phyloP scores from a whole-genome alignment of 352 stramenopile genomes.

The Pythium sukuiense region DNA sequence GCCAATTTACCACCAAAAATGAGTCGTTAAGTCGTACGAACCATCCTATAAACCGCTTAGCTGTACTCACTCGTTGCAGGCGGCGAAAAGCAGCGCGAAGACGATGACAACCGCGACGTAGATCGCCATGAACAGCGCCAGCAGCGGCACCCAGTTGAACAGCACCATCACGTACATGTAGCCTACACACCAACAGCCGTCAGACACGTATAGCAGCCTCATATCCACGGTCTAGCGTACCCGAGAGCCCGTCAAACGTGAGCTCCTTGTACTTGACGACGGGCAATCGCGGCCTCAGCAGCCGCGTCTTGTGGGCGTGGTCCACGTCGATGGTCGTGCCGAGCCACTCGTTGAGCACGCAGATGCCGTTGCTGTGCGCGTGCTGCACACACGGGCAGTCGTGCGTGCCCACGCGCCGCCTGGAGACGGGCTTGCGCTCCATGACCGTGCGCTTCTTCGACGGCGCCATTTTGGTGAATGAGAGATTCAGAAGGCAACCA shows the following conservation, averaged over 20 bases:
- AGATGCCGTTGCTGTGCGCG: slow-evolving; percentile 38
- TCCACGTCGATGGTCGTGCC: slow-evolving; percentile 46
- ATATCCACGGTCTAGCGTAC: slow-evolving; percentile 10
- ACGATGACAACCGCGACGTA: slow-evolving; percentile 48
- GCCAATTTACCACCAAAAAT: neutral
- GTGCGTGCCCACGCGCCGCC: slow-evolving; percentile 8
- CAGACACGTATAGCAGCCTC: neutral
- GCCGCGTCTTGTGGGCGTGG: slow-evolving; percentile 13
- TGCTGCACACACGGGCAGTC: slow-evolving; percentile 36
- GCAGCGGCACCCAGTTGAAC: slow-evolving; percentile 41
- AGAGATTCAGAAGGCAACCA: slow-evolving; percentile 12
- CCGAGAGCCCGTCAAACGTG: slow-evolving; percentile 35
- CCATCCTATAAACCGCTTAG: neutral
- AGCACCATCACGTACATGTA: slow-evolving; percentile 55
- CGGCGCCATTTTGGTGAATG: slow-evolving; percentile 32
- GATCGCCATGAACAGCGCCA: slow-evolving; percentile 46
- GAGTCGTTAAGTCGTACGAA: neutral
- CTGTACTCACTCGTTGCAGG: slow-evolving; percentile 37
- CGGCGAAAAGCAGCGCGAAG: slow-evolving; percentile 48
- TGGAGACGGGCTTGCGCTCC: slow-evolving; percentile 19
- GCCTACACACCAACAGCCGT: slow-evolving; percentile 16
- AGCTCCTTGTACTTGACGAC: slow-evolving; percentile 55
- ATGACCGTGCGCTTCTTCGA: slow-evolving; percentile 39
- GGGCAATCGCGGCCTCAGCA: slow-evolving; percentile 37
- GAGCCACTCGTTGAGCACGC: slow-evolving; percentile 54